These are phyloP conservation scores for Leishmania guyanensis DNA, from an alignment of 208 protist species.

Conservation along the genomic window DNA sequence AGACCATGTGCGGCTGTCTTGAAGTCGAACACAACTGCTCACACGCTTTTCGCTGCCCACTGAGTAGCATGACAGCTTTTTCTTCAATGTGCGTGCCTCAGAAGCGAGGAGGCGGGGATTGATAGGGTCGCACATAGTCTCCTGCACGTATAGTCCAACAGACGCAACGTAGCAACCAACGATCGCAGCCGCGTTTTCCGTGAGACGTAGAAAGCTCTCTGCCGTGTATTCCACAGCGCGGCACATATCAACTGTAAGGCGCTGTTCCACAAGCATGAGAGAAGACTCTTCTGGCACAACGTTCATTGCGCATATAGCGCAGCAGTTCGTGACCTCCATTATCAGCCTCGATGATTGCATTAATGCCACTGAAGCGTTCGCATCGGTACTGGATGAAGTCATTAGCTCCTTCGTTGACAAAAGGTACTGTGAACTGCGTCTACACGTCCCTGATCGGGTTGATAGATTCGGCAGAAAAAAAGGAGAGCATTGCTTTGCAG, in stretches of 20 bases:
- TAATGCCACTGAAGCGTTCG: constrained; percentile 57
- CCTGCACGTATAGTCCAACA: constrained; percentile 44
- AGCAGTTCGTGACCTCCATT: constrained; percentile 40
- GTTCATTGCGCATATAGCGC: constrained; percentile 45
- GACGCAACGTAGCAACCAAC: constrained; percentile 43
- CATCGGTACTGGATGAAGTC: constrained; percentile 64
- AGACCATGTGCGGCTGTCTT: constrained; percentile 67
- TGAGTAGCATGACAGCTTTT: constrained; percentile 3
- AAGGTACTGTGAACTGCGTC: constrained; percentile 60
- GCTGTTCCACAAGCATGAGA: constrained; percentile 51
- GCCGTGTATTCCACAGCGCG: constrained; percentile 25
- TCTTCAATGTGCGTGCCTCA: constrained; percentile 2
- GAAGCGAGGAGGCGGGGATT: constrained; percentile 12
- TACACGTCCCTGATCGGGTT: constrained; percentile 24
- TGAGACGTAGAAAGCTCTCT: constrained; percentile 34
- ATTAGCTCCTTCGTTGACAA: constrained; percentile 50
- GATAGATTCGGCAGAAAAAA: constrained; percentile 36
- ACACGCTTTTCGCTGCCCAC: constrained; percentile 48
- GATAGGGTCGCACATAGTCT: constrained; percentile 17
- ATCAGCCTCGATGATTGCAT: constrained; percentile 59
- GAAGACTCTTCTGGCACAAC: constrained; percentile 40
- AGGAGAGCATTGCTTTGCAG: constrained; percentile 46
- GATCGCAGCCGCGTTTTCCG: constrained; percentile 36
- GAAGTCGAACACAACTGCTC: constrained; percentile 34
- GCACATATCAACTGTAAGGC: constrained; percentile 54